Evolutionary conservation across 2,329 filamentous ascomycete species (phyloP).

Genomic region (Pseudonectria foliicola): DNA sequence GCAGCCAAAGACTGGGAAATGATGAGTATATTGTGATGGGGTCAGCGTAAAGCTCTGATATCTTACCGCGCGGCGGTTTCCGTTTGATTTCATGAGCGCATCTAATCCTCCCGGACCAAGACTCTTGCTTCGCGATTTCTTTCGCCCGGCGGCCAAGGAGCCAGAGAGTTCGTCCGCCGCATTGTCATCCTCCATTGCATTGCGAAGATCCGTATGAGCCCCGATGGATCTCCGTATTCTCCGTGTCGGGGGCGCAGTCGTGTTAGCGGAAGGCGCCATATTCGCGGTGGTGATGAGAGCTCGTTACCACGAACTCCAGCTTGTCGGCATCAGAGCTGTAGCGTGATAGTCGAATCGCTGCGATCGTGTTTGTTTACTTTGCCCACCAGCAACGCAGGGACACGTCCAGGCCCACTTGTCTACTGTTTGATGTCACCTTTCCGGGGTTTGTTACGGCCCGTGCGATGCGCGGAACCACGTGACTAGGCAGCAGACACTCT

Average conservation of each 20-base stretch:
- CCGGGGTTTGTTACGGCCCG: neutral
- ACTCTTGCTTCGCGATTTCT: conserved; percentile 88
- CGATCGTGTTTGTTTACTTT: conserved; percentile 35
- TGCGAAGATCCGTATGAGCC: conserved; percentile 44
- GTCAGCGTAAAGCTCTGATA: conserved; percentile 2
- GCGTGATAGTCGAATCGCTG: conserved; percentile 21
- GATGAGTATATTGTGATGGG: conserved; percentile 9
- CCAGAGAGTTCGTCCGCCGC: conserved; percentile 59
- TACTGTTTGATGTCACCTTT: conserved; percentile 6
- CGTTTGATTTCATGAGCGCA: conserved; percentile 65
- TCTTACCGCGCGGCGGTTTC: conserved; percentile 73
- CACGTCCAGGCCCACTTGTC: conserved; percentile 18
- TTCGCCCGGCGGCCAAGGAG: conserved; percentile 43
- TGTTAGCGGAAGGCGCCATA: conserved; percentile 29
- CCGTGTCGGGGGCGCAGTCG: conserved; percentile 49
- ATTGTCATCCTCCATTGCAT: conserved; percentile 68
- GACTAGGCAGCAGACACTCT: neutral
- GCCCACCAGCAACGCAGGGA: conserved; percentile 16
- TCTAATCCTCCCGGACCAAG: conserved; percentile 88
- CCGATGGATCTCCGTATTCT: conserved; percentile 67
- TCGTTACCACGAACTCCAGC: conserved; percentile 11
- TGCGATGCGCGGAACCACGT: conserved; percentile 15
- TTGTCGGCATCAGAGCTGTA: conserved; percentile 18
- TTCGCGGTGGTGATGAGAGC: conserved; percentile 11
- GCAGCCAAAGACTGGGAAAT: conserved; percentile 47